Conservation (phyloP, 225 moss, liverwort and hornwort genomes). For the Ulota crispa region DNA sequence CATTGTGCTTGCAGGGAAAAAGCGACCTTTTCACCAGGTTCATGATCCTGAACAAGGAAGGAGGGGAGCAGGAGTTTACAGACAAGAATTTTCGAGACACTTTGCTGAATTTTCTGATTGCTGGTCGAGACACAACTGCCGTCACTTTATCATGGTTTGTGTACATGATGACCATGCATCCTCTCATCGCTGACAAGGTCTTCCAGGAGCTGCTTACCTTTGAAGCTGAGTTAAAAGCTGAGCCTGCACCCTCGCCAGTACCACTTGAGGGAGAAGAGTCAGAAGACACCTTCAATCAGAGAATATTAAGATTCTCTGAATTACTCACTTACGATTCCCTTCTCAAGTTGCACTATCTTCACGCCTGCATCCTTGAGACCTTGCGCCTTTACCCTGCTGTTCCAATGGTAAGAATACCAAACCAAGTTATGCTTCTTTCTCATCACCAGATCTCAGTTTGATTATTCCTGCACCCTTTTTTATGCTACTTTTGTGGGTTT, state of each 20-base stretch:
- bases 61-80: conserved; percentile 29
- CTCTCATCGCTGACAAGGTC: conserved; percentile 29
- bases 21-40: conserved; percentile 66
- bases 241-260: background rate
- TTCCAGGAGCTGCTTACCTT: conserved; percentile 52
- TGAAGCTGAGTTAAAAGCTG: conserved; percentile 18
- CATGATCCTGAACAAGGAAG: conserved; percentile 51
- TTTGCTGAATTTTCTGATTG: conserved; percentile 40
- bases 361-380: conserved; percentile 58
- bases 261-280: background rate
- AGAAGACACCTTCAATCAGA: conserved; percentile 16
- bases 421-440: background rate
- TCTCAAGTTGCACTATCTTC: conserved; percentile 43
- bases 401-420: conserved; percentile 34
- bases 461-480: too few relatives aligned
- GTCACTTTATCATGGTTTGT: conserved; percentile 67
- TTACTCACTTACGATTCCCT: conserved; percentile 44
- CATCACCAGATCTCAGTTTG: background rate
- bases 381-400: conserved; percentile 62
- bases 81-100: conserved; percentile 72
- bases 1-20: conserved; percentile 14
- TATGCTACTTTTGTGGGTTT: too few relatives aligned
- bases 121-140: conserved; percentile 70
- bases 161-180: conserved; percentile 43
- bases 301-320: conserved; percentile 36